A percentile compares a stretch with the other conserved stretches of the same genome.
These are phyloP conservation scores for Emmonsiellopsis sp. DNA, from an alignment of 2,329 filamentous ascomycete species.

Conservation along the genomic window DNA sequence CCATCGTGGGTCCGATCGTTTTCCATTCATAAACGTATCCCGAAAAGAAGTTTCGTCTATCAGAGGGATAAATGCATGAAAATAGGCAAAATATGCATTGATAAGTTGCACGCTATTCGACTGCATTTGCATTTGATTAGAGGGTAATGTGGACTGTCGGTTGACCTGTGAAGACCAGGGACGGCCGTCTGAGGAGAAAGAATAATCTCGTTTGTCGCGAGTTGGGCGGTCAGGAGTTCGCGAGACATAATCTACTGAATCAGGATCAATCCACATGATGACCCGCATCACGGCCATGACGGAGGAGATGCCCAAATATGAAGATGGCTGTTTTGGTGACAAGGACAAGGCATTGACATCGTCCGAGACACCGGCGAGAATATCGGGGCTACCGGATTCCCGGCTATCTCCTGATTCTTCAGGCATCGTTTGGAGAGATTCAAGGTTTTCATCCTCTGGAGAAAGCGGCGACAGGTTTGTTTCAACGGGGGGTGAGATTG, in stretches of 20 bases:
- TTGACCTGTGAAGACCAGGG: constrained; percentile 19
- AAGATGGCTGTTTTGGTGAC: constrained; percentile 50
- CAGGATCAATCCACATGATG: constrained; percentile 49
- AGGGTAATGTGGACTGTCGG: constrained; percentile 20
- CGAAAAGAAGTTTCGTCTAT: constrained; percentile 63
- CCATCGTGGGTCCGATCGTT: constrained; percentile 60
- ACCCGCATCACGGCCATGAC: constrained; percentile 66
- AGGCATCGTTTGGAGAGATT: constrained; percentile 61
- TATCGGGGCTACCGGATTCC: constrained; percentile 44
- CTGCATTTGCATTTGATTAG: constrained; percentile 44
- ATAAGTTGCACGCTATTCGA: constrained; percentile 58
- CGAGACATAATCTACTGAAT: constrained; percentile 38
- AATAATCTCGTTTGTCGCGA: constrained; percentile 25
- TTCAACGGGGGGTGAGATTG: constrained; percentile 39
- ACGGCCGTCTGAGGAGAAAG: constrained; percentile 23
- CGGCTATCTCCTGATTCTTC: constrained; percentile 44
- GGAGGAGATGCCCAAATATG: constrained; percentile 65
- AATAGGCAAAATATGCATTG: constrained; percentile 65
- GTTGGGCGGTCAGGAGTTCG: constrained; percentile 29
- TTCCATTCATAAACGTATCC: constrained; percentile 52
- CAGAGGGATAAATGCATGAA: constrained; percentile 64
- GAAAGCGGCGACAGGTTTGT: constrained; percentile 29
- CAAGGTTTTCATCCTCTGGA: constrained; percentile 45
- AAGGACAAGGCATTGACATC: constrained; percentile 61
- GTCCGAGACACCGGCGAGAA: constrained; percentile 56